Evolutionary conservation across 2,329 filamentous ascomycete genomes (phyloP).

Genomic region (Alternaria burnsii): DNA sequence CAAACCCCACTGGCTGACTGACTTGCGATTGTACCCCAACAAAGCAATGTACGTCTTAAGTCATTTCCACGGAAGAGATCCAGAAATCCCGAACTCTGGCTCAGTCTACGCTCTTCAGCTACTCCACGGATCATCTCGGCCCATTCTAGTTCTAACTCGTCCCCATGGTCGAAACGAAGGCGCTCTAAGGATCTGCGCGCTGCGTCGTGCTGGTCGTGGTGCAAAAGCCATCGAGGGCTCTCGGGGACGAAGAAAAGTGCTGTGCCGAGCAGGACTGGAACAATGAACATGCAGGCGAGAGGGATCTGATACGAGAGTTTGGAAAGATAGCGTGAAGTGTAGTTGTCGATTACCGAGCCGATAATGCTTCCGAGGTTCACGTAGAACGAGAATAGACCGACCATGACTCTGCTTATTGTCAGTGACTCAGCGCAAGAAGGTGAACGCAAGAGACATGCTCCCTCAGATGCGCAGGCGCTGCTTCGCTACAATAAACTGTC

Average conservation of each 20-base stretch:
- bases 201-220: slow-evolving; percentile 24
- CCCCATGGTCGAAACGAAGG: slow-evolving; percentile 29
- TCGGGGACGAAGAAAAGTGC: slow-evolving; percentile 43
- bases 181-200: slow-evolving; percentile 27
- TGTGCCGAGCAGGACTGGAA: slow-evolving; percentile 57
- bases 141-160: slow-evolving; percentile 38
- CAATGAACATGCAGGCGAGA: slow-evolving; percentile 61
- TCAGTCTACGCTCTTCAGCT: slow-evolving; percentile 53
- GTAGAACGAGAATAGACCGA: slow-evolving; percentile 58
- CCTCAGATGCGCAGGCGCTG: slow-evolving; percentile 43
- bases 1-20: slow-evolving; percentile 58
- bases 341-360: slow-evolving; percentile 51
- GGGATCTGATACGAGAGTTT: slow-evolving; percentile 55
- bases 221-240: slow-evolving; percentile 55
- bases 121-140: slow-evolving; percentile 38
- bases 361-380: slow-evolving; percentile 60
- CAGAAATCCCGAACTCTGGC: slow-evolving; percentile 58
- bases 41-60: slow-evolving; percentile 60
- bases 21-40: slow-evolving; percentile 58
- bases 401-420: slow-evolving; percentile 55
- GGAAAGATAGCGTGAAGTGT: slow-evolving; percentile 30
- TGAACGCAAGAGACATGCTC: slow-evolving; percentile 12
- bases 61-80: slow-evolving; percentile 61
- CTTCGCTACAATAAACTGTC: slow-evolving; percentile 60
- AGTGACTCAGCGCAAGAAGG: not conserved